Conservation (phyloP, 2,329 filamentous ascomycete genomes). For the Rhynchosporium graminicola region DNA sequence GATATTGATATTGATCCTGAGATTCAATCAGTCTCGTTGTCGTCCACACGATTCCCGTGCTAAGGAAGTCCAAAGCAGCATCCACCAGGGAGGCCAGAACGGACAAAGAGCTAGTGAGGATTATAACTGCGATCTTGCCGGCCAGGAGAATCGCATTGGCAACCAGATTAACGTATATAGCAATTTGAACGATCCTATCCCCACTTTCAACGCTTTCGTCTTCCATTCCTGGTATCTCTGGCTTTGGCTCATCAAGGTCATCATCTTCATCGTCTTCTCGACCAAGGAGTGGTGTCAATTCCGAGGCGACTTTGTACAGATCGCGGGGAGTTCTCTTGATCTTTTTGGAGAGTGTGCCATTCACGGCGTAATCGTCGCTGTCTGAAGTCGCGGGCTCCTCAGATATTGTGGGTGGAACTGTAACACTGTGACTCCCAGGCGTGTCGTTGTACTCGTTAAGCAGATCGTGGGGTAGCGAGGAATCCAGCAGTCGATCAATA, state of each 20-base stretch:
- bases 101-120: conserved; percentile 59
- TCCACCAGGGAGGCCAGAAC: conserved; percentile 63
- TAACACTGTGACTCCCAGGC: conserved; percentile 40
- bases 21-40: conserved; percentile 59
- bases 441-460: conserved; percentile 81
- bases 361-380: conserved; percentile 29
- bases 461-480: conserved; percentile 85
- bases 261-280: conserved; percentile 47
- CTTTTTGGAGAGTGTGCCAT: conserved; percentile 47
- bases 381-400: conserved; percentile 57
- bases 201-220: conserved; percentile 73
- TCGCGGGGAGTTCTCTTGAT: conserved; percentile 82
- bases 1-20: conserved; percentile 48
- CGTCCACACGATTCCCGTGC: conserved; percentile 61
- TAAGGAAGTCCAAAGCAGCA: conserved; percentile 60
- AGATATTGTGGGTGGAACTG: conserved; percentile 73
- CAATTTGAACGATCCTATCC: conserved; percentile 76
- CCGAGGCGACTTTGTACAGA: conserved; percentile 71
- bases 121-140: conserved; percentile 56
- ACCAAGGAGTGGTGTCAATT: conserved; percentile 61
- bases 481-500: conserved; percentile 88
- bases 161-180: conserved; percentile 73
- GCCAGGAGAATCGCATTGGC: conserved; percentile 58
- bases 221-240: conserved; percentile 69
- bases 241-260: conserved; percentile 47